Conservation (phyloP, 768 basidiomycete species). For the Gyrodon lividus region DNA sequence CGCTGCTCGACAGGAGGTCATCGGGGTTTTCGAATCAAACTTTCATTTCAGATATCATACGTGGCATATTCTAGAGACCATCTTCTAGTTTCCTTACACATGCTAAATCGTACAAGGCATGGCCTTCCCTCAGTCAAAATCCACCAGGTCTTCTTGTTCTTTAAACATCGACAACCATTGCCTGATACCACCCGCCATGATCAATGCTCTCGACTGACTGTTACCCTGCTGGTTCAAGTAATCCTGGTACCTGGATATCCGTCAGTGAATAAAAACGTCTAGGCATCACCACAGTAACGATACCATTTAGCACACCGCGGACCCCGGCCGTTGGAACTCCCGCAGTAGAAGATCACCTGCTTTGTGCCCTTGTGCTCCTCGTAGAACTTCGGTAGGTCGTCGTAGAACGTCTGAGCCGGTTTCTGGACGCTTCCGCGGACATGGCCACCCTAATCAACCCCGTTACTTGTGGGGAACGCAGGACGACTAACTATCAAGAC, state of each 20-base stretch:
- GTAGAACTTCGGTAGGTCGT: constrained; percentile 42
- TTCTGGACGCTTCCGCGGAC: constrained; percentile 49
- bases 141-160: constrained; percentile 24
- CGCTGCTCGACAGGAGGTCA: background rate
- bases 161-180: constrained; percentile 37
- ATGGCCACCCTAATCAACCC: constrained; percentile 45
- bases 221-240: constrained; percentile 35
- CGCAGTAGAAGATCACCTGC: constrained; percentile 55
- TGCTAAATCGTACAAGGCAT: background rate
- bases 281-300: background rate
- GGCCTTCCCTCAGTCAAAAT: constrained; percentile 13
- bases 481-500: constrained; percentile 4
- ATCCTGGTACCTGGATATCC: constrained; percentile 47
- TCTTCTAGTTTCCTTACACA: background rate
- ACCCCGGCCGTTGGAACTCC: constrained; percentile 49
- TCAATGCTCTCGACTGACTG: constrained; percentile 38
- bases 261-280: background rate
- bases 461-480: background rate
- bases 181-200: constrained; percentile 44
- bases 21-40: background rate
- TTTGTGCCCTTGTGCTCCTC: constrained; percentile 38
- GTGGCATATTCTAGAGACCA: background rate
- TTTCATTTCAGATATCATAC: background rate
- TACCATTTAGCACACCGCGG: constrained; percentile 59
- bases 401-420: constrained; percentile 51